These are phyloP conservation scores for Cardamine occulta DNA, from an alignment of 345 rosid genomes.

Conservation along the genomic window DNA sequence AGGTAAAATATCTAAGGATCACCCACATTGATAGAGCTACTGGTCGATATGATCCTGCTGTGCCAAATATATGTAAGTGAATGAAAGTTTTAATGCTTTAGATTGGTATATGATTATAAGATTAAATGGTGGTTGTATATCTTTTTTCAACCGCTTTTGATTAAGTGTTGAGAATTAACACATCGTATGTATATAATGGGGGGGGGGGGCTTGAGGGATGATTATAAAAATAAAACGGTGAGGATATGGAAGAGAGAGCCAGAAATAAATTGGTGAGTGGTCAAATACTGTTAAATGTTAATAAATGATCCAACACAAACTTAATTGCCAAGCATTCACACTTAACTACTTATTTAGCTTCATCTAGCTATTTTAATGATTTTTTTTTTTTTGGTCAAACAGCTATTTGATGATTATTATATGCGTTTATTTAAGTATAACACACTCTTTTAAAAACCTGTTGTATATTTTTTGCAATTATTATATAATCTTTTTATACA, in stretches of 20 bases:
- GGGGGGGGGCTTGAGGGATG: not conserved
- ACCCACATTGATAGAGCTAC: not conserved
- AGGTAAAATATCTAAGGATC: constrained; percentile 1
- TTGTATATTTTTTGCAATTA: not conserved
- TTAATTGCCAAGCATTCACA: constrained; percentile 45
- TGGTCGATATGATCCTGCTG: not conserved
- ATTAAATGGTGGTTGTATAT: not conserved
- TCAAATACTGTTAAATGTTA: constrained; percentile 42
- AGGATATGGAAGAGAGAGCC: constrained; percentile 27
- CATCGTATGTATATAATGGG: not conserved
- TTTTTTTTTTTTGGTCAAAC: not conserved
- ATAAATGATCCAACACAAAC: constrained; percentile 38
- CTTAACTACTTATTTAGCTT: constrained; percentile 37
- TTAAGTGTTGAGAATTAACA: not conserved
- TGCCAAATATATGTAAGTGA: not conserved
- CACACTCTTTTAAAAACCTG: not conserved
- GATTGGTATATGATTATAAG: not conserved
- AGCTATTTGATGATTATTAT: constrained; percentile 28
- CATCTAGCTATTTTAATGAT: constrained; percentile 16
- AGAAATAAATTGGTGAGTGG: constrained; percentile 26
- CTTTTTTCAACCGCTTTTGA: not conserved
- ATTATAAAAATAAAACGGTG: not conserved
- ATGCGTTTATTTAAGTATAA: not conserved
- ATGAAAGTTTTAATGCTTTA: not conserved
- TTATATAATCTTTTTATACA: no score